phyloP scores from a whole-genome alignment of 2,329 filamentous ascomycete species.

The Furcasterigmium sp. region DNA sequence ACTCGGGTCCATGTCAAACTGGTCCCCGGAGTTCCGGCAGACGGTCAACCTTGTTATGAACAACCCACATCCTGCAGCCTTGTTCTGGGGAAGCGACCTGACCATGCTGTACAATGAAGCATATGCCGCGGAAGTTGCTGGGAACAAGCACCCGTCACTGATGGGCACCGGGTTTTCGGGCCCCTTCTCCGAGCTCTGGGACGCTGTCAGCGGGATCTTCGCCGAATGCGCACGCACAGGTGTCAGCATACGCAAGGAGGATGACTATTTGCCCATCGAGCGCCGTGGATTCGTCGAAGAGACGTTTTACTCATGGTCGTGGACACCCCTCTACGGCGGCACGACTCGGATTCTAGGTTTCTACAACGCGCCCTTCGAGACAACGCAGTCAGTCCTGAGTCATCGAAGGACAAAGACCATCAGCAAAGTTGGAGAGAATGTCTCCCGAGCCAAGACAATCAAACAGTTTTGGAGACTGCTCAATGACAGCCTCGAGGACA shows the following conservation, averaged over 20 bases:
- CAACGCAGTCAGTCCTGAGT: conserved; percentile 24
- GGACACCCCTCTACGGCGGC: conserved; percentile 30
- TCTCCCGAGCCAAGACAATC: conserved; percentile 23
- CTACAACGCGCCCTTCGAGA: conserved; percentile 32
- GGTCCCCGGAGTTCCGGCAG: conserved; percentile 39
- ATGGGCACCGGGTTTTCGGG: conserved; percentile 54
- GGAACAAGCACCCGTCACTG: conserved; percentile 55
- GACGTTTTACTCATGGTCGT: conserved; percentile 30
- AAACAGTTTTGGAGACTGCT: conserved; percentile 28
- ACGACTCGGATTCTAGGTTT: conserved; percentile 29
- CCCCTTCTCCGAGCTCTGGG: conserved; percentile 48
- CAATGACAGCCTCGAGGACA: conserved; percentile 24
- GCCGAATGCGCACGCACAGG: conserved; percentile 29
- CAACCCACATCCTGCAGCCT: conserved; percentile 39
- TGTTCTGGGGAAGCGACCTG: conserved; percentile 59
- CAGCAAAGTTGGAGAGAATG: conserved; percentile 22
- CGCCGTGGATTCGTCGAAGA: conserved; percentile 31
- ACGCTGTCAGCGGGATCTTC: conserved; percentile 22
- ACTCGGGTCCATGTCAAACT: conserved; percentile 35
- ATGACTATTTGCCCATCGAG: conserved; percentile 24
- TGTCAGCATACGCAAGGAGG: conserved; percentile 23
- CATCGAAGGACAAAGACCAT: conserved; percentile 27
- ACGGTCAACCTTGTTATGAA: conserved; percentile 28
- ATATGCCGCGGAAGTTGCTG: conserved; percentile 49
- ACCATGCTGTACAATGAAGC: conserved; percentile 62